Base-by-base conservation (phyloP, 345 rosid species). In the Odontarrhena argentea region DNA sequence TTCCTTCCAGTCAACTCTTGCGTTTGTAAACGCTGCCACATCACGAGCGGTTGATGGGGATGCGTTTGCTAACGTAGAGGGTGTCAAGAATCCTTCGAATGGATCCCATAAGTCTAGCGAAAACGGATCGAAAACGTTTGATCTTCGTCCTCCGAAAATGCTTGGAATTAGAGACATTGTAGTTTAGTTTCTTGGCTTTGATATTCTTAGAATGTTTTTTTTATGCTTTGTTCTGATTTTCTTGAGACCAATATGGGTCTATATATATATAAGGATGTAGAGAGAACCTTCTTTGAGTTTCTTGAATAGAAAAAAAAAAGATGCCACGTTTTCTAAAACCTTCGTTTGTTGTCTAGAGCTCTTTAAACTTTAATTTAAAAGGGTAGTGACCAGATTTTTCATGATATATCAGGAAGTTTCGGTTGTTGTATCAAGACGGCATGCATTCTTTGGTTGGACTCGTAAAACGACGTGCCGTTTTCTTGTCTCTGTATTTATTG, bases 1-100 rank as follows among this genome's bases (percentile, higher is more conserved):
- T 60, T 79, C 82, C 24, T 22, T 76, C 82, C 78, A 79, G 9
- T 79, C 82, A 5, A 79, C 69, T 25, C 60, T 67, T 0, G 66
- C 44, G 42, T 32, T 71, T 53, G 79, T 72, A 10, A 75, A 24
- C 9, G 75, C 69, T 3, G 82, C 64, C 1, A 64, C 69, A 15
- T 79, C 79, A 7, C 56, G 37, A 0, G 28, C 14, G 0, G 36
- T 28, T 28, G 44, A 40, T 5, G 74, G 44, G 1, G 71, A 10
- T 2, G 69, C 65, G 13, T 11, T 64, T 67, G 45, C 25, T 15
- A 41, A 2, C 8, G 28, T 43, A 0, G 40, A 67, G 0, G 32
- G 65, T 0, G 24, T 50, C 5, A 60, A 1, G 67, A 66, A 71
- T 0, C 71, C 72, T 52, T 68, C 69, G 0, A 68, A 68, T 0